These are phyloP conservation scores for Huntiella abstrusa DNA, from an alignment of 2,329 filamentous ascomycete species.

Conservation along the genomic window DNA sequence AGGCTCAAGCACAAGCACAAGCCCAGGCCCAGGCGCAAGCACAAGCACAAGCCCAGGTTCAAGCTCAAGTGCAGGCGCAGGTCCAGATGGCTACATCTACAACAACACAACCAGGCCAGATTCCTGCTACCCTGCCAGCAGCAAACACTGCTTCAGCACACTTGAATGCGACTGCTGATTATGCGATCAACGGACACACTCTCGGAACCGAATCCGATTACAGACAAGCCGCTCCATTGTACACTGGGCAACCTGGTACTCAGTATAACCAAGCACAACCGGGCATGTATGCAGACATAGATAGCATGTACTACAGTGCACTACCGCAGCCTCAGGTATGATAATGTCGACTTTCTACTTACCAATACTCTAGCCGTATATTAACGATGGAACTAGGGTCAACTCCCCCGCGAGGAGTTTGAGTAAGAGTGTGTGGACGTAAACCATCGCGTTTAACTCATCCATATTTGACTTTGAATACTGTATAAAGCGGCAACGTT, in stretches of 20 bases:
- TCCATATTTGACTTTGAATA: not conserved
- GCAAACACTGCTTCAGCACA: slow-evolving; percentile 31
- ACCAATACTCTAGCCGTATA: not conserved
- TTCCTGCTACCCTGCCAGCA: slow-evolving; percentile 14
- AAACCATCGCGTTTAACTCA: too few relatives aligned
- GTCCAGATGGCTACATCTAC: not conserved
- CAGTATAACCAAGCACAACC: slow-evolving; percentile 62
- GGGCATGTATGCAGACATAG: slow-evolving; percentile 63
- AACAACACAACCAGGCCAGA: slow-evolving; percentile 1
- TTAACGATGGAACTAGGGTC: slow-evolving; percentile 17
- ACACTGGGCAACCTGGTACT: slow-evolving; percentile 56
- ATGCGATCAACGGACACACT: slow-evolving; percentile 41
- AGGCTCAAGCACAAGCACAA: slow-evolving; percentile 7
- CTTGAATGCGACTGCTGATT: slow-evolving; percentile 39
- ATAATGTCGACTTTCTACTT: too few relatives aligned
- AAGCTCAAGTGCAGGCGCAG: not conserved
- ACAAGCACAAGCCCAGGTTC: not conserved
- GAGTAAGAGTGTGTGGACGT: slow-evolving; percentile 16
- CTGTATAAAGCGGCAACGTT: too few relatives aligned
- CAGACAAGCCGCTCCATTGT: slow-evolving; percentile 55
- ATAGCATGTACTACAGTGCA: slow-evolving; percentile 71
- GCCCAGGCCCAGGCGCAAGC: not conserved
- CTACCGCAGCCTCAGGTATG: slow-evolving; percentile 71
- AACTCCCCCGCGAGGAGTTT: slow-evolving; percentile 28
- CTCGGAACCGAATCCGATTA: slow-evolving; percentile 59